Evolutionary conservation across 345 rosid species (phyloP), one percentile per base, ranked within the genome.

Genomic region (Raphanus sativus): DNA sequence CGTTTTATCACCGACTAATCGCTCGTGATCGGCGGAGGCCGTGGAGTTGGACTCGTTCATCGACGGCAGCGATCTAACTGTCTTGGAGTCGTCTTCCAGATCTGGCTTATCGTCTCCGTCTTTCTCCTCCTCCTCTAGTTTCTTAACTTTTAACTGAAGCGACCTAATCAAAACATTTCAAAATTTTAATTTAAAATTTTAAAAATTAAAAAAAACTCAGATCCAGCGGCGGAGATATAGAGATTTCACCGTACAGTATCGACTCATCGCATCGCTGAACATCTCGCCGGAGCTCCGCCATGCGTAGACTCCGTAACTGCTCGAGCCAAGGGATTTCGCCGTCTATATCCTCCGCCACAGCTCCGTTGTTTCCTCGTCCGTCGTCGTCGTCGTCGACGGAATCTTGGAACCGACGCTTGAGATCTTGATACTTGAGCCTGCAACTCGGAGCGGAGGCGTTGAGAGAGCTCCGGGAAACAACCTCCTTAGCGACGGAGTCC

Each of bases 21-120:
- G 67, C 0, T 71, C 67, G 26, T 78, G 68, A 72, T 78, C 83
- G 30, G 79, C 83, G 70, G 83, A 77, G 21, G 83, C 89, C 3
- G 92, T 87, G 8, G 92, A 91, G 67, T 88, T 91, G 8, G 97
- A 91, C 80, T 86, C 97, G 80, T 89, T 89, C 13, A 85, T 68
- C 54, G 30, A 64, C 17, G 81, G 77, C 36, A 29, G 34, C 71
- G 71, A 67, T 67, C 71, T 26, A 67, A 67, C 58, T n/a, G 36
- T 12, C 16, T 24, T 42, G 45, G 58, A 45, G 58, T 32, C 50
- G 59, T 26, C 36, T 15, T 58, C 83, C 83, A 80, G 83, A 80
- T 80, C 83, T 80, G 73, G 69, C 60, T 65, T 72, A 29, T 62
- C 24, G 45, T 65, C 80, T 65, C 29, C 70, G 29, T 61, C 71